Conservation (phyloP, 495 filamentous ascomycete species). For the Aspergillus hancockii region DNA sequence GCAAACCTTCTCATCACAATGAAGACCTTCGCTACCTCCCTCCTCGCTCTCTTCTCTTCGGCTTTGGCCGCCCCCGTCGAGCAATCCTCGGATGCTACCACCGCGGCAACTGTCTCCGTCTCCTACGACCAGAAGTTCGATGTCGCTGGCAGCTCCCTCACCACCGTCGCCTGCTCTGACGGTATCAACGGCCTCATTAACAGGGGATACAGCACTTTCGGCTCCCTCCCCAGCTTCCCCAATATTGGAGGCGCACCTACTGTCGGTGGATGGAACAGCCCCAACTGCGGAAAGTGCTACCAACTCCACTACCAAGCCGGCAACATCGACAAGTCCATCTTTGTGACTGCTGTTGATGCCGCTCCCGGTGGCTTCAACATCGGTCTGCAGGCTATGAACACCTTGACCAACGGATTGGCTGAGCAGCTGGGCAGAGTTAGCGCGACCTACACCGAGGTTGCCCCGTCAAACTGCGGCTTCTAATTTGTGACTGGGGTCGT, state of each 20-base stretch:
- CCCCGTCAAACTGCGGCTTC: conserved; percentile 41
- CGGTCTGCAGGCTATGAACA: conserved; percentile 63
- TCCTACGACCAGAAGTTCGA: conserved; percentile 43
- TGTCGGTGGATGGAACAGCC: conserved; percentile 59
- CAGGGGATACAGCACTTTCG: conserved; percentile 69
- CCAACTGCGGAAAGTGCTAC: conserved; percentile 72
- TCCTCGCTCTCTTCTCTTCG: conserved; percentile 15
- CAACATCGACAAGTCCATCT: conserved; percentile 53
- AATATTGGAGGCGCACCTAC: conserved; percentile 64
- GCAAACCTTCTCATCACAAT: conserved; percentile 9
- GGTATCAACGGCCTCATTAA: conserved; percentile 61
- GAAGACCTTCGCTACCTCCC: conserved; percentile 17
- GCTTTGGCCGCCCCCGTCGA: conserved; percentile 14
- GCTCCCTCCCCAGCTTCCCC: conserved; percentile 54
- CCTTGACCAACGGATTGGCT: conserved; percentile 60
- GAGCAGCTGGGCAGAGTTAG: conserved; percentile 55
- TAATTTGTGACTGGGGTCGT: conserved; percentile 4
- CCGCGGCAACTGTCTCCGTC: conserved; percentile 28
- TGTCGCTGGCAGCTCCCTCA: conserved; percentile 48
- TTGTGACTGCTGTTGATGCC: conserved; percentile 68
- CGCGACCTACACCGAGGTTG: conserved; percentile 49
- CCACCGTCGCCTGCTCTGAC: conserved; percentile 59
- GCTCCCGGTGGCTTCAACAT: conserved; percentile 64
- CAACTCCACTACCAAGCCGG: conserved; percentile 51
- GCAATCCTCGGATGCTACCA: neutral